Conservation (phyloP, 371 early-diverging fungal genomes). For the Mucor mucedo region DNA sequence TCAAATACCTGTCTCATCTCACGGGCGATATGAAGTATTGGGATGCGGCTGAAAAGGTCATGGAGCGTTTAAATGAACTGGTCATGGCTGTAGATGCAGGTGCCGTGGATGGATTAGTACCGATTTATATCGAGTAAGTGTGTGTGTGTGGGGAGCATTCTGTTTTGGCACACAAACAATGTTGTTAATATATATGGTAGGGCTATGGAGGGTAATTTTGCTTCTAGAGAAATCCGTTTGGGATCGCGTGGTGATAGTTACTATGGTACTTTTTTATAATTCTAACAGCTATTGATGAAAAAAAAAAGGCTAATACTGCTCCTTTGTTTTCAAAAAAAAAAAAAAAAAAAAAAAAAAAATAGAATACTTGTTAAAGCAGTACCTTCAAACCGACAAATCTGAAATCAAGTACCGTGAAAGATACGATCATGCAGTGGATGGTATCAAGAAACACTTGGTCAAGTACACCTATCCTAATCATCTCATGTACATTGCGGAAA, state of each 20-base stretch:
- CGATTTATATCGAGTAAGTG: constrained; percentile 55
- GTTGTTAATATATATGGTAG: background rate
- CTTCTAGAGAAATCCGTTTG: constrained; percentile 61
- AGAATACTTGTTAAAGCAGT: constrained; percentile 93
- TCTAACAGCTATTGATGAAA: no score
- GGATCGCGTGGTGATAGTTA: constrained; percentile 92
- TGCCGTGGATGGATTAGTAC: constrained; percentile 75
- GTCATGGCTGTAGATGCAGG: constrained; percentile 26
- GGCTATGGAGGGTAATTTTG: constrained; percentile 41
- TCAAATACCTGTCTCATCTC: constrained; percentile 80
- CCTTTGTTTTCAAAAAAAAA: no score
- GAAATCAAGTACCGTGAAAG: constrained; percentile 69
- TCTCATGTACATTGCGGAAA: constrained; percentile 78
- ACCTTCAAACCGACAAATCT: constrained; percentile 71
- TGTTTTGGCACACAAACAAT: no score
- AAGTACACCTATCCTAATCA: constrained; percentile 62
- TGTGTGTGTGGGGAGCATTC: no score
- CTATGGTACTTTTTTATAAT: constrained; percentile 61
- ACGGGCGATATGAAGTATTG: constrained; percentile 77
- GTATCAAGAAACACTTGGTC: constrained; percentile 76
- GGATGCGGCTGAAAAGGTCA: constrained; percentile 71
- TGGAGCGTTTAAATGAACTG: constrained; percentile 59
- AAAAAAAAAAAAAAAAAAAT: no score
- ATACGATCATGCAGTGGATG: constrained; percentile 74
- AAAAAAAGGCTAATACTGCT: background rate